phyloP scores from a whole-genome alignment of 192 early-diverging fungal genomes.

The Gigaspora rosea region DNA sequence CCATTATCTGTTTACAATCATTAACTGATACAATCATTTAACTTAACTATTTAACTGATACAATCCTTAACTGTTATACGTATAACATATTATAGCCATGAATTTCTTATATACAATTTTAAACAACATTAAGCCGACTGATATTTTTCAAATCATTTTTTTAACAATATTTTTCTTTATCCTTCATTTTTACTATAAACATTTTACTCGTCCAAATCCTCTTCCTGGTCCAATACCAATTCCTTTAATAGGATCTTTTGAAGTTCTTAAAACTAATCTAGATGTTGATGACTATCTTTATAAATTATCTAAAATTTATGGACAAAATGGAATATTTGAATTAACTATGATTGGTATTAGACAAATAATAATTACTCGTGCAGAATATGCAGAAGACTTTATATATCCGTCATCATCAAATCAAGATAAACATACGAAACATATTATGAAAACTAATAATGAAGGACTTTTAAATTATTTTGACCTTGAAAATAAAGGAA shows the following conservation, averaged over 20 bases:
- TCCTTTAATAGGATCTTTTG: slow-evolving; percentile 15
- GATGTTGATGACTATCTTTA: slow-evolving; percentile 6
- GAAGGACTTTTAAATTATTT: slow-evolving; percentile 9
- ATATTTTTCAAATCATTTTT: not conserved
- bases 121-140: not conserved
- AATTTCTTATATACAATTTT: not conserved
- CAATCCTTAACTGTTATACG: too few relatives aligned
- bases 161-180: not conserved
- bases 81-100: slow-evolving; percentile 9
- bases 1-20: too few relatives aligned
- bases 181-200: slow-evolving; percentile 11
- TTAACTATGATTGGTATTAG: not conserved
- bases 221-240: slow-evolving; percentile 24
- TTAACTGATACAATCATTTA: too few relatives aligned
- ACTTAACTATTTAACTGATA: too few relatives aligned
- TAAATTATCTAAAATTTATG: slow-evolving; percentile 4
- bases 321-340: slow-evolving; percentile 20
- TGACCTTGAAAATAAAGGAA: not conserved
- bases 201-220: slow-evolving; percentile 18
- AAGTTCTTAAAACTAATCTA: not conserved
- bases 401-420: not conserved
- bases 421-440: not conserved
- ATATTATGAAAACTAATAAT: slow-evolving; percentile 9
- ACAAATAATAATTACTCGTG: slow-evolving; percentile 5
- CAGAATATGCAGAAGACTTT: slow-evolving; percentile 15